Percentiles rank a stretch among this genome's conserved stretches.
phyloP scores from a whole-genome alignment of 2,329 filamentous ascomycete genomes.

The Xylaria arbuscula region DNA sequence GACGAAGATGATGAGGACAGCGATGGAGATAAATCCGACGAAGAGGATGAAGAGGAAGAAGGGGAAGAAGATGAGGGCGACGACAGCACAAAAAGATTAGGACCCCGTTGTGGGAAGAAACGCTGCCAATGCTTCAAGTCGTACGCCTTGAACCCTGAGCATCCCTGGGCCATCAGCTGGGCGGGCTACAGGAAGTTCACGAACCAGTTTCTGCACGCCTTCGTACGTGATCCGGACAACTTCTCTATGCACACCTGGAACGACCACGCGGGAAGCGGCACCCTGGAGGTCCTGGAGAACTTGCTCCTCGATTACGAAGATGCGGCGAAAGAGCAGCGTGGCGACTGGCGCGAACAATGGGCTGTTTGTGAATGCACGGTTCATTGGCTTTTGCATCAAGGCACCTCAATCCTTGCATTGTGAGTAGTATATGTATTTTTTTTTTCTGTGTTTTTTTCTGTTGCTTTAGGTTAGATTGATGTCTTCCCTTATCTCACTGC shows the following conservation, averaged over 20 bases:
- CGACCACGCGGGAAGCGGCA: conserved; percentile 55
- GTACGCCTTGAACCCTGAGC: conserved; percentile 47
- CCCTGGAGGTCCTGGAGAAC: conserved; percentile 58
- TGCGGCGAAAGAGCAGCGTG: conserved; percentile 41
- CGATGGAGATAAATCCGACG: conserved; percentile 19
- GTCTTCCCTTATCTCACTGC: neutral
- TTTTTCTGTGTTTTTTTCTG: neutral
- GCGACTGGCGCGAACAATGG: conserved; percentile 54
- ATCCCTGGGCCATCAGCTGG: conserved; percentile 49
- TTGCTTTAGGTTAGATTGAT: too few relatives aligned
- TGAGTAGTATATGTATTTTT: conserved; percentile 30
- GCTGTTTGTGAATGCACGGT: conserved; percentile 54
- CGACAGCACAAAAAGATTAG: conserved; percentile 25
- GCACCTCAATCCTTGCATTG: conserved; percentile 36
- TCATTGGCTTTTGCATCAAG: conserved; percentile 46
- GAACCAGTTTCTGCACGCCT: conserved; percentile 38
- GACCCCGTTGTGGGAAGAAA: conserved; percentile 41
- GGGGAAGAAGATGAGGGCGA: neutral
- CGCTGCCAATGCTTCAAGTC: conserved; percentile 51
- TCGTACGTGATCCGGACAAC: conserved; percentile 51
- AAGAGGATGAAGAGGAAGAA: conserved; percentile 8
- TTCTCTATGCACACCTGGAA: conserved; percentile 59
- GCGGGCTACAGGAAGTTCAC: conserved; percentile 48
- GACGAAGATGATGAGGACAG: conserved; percentile 30
- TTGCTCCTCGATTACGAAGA: conserved; percentile 54